Evolutionary conservation across 2,329 filamentous ascomycete genomes (phyloP).

Genomic region (Ophiocordyceps australis): DNA sequence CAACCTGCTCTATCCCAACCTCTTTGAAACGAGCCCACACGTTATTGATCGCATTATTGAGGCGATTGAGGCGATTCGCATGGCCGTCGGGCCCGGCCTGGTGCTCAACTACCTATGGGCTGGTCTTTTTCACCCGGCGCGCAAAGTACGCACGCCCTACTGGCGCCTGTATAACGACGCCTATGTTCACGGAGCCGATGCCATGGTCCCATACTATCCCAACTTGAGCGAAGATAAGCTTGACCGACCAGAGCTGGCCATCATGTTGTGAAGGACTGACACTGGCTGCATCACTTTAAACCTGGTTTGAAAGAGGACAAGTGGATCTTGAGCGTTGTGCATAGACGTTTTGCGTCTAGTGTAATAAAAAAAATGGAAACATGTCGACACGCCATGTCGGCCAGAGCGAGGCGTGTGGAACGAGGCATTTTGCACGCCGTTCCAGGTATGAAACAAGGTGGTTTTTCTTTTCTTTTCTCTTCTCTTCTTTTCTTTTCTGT

Average conservation of each 20-base stretch:
- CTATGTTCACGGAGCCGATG: constrained; percentile 83
- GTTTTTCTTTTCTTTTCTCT: no score
- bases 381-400: no score
- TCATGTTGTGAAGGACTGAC: constrained; percentile 46
- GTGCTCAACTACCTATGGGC: constrained; percentile 99
- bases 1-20: constrained; percentile 88
- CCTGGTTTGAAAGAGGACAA: neutral
- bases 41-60: constrained; percentile 97
- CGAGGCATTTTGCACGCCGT: no score
- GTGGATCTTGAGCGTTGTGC: neutral
- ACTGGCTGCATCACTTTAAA: neutral
- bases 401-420: no score
- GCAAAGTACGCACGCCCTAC: constrained; percentile 87
- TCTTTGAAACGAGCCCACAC: constrained; percentile 95
- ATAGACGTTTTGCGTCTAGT: no score
- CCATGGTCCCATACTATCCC: constrained; percentile 94
- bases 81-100: constrained; percentile 79
- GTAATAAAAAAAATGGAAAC: no score
- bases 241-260: constrained; percentile 63
- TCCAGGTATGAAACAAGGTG: no score
- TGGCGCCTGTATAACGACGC: constrained; percentile 96
- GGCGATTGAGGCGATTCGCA: constrained; percentile 87
- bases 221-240: constrained; percentile 65
- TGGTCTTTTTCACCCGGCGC: constrained; percentile 86
- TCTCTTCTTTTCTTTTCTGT: no score